Percentiles rank a stretch among this genome's conserved stretches.
Conservation (phyloP, 2,329 filamentous ascomycete species). For the Fusarium heterosporum region DNA sequence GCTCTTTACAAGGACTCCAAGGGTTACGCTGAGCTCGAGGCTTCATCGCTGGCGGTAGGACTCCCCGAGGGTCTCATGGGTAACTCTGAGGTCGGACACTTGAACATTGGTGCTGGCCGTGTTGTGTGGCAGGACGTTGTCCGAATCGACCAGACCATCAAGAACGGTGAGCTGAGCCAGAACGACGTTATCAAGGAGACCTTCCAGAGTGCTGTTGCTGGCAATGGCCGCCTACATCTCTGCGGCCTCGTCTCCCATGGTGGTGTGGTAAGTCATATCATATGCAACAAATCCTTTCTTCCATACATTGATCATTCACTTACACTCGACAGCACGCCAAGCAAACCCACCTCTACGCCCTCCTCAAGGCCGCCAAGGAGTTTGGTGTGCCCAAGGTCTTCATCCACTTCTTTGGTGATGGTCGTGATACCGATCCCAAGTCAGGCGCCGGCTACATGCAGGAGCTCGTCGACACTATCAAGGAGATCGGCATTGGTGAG, state of each 20-base stretch:
- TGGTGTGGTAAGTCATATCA: constrained; percentile 74
- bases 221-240: constrained; percentile 92
- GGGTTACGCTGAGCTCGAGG: constrained; percentile 92
- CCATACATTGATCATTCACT: constrained; percentile 5
- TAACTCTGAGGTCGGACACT: constrained; percentile 97
- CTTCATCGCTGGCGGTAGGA: constrained; percentile 94
- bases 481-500: constrained; percentile 88
- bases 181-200: constrained; percentile 81
- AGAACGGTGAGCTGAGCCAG: constrained; percentile 82
- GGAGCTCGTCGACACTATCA: constrained; percentile 80
- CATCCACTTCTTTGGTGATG: constrained; percentile 99
- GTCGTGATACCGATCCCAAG: constrained; percentile 97
- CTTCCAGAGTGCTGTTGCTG: constrained; percentile 83
- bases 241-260: constrained; percentile 94
- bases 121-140: constrained; percentile 99
- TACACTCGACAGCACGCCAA: constrained; percentile 78
- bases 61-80: constrained; percentile 98
- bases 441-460: constrained; percentile 89
- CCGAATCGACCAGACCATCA: constrained; percentile 92
- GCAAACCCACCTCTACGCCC: constrained; percentile 89
- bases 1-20: constrained; percentile 83
- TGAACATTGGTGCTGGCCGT: constrained; percentile 97
- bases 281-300: constrained; percentile 1
- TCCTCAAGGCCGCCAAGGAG: constrained; percentile 91
- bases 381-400: constrained; percentile 89